Conservation (phyloP, 768 basidiomycete genomes). For the Auriscalpium orientale region DNA sequence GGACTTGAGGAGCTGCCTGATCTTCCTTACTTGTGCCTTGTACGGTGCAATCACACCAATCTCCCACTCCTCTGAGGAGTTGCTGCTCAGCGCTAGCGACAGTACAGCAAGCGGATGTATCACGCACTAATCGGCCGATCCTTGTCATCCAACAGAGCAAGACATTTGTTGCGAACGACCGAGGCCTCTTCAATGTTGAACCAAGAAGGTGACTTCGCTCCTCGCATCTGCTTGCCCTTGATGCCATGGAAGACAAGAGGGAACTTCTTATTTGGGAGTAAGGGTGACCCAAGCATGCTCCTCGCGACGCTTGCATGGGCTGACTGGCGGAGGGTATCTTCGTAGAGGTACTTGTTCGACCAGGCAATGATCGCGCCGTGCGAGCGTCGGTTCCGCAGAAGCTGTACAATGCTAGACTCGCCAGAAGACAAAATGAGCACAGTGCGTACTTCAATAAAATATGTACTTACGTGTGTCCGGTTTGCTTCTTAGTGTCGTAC, state of each 20-base stretch:
- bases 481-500: conserved; percentile 19
- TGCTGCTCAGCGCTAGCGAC: not conserved
- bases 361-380: conserved; percentile 40
- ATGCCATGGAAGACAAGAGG: conserved; percentile 29
- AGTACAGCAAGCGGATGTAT: not conserved
- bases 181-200: conserved; percentile 34
- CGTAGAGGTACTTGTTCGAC: conserved; percentile 42
- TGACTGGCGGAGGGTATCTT: conserved; percentile 23
- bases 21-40: conserved; percentile 28
- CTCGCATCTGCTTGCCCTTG: conserved; percentile 27
- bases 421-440: conserved; percentile 12
- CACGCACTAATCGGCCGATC: conserved; percentile 24
- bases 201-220: conserved; percentile 30
- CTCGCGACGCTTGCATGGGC: conserved; percentile 22
- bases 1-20: conserved; percentile 19
- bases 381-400: conserved; percentile 14
- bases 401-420: conserved; percentile 7
- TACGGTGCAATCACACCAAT: conserved; percentile 37
- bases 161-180: conserved; percentile 27
- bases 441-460: not conserved
- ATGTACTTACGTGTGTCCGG: conserved; percentile 25
- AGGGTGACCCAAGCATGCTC: conserved; percentile 18
- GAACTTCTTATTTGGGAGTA: conserved; percentile 21
- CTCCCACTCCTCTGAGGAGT: conserved; percentile 18
- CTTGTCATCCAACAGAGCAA: conserved; percentile 19